These are phyloP conservation scores for Eucalyptus erythrocorys DNA, from an alignment of 345 rosid genomes.

Conservation along the genomic window DNA sequence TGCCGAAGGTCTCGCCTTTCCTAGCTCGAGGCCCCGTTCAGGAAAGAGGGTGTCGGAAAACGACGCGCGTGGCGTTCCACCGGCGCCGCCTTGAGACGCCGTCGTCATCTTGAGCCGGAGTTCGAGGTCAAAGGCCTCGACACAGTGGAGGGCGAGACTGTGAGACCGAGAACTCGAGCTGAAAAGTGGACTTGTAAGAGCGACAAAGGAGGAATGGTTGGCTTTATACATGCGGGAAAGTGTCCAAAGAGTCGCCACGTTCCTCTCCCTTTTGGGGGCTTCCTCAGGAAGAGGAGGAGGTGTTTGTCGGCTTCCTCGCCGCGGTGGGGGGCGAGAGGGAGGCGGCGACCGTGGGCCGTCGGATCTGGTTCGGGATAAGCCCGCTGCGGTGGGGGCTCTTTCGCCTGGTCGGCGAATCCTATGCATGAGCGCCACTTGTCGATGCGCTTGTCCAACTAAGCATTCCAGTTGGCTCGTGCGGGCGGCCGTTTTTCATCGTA, in stretches of 20 bases:
- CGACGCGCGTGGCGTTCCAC: rapidly evolving
- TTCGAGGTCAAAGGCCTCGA: neutral
- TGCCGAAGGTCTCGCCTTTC: neutral
- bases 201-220: neutral
- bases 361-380: neutral
- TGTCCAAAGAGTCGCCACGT: neutral
- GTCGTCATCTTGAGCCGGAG: neutral
- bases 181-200: neutral
- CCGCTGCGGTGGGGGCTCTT: neutral
- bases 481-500: neutral
- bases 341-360: neutral
- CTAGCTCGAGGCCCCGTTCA: neutral
- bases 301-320: neutral
- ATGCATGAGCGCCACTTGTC: neutral
- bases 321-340: neutral
- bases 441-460: neutral
- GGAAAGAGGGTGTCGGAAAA: neutral
- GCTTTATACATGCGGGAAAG: neutral
- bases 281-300: neutral
- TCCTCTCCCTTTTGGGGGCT: neutral
- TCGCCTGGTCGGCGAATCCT: neutral
- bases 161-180: neutral
- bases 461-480: neutral
- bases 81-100: neutral
- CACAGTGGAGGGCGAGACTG: neutral